Evolutionary conservation across 805 yeast genomes (phyloP).

Genomic region (Candida lessepsii): DNA sequence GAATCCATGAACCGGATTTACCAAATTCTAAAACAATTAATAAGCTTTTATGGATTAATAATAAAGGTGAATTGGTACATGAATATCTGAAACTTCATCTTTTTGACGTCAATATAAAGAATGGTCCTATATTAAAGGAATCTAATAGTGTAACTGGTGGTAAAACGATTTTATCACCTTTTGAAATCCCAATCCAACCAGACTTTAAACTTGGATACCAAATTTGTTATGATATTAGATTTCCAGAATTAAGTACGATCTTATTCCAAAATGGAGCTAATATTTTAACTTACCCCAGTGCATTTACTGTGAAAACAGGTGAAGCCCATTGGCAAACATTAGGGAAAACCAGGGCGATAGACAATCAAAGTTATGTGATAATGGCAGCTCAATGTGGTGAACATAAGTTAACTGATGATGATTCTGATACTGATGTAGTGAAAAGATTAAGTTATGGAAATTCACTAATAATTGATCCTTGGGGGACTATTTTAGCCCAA

Average conservation of each 20-base stretch:
- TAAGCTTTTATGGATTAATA: slow-evolving; percentile 67
- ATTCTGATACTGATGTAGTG: slow-evolving; percentile 14
- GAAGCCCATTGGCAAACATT: slow-evolving; percentile 84
- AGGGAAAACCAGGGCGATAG: slow-evolving; percentile 83
- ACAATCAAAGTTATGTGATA: slow-evolving; percentile 80
- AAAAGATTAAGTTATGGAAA: slow-evolving; percentile 83
- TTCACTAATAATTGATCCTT: slow-evolving; percentile 83
- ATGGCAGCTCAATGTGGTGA: slow-evolving; percentile 87
- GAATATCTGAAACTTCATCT: slow-evolving; percentile 84
- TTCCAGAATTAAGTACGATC: slow-evolving; percentile 74
- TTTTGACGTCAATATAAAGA: slow-evolving; percentile 80
- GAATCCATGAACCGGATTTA: slow-evolving; percentile 78
- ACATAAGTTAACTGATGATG: slow-evolving; percentile 51
- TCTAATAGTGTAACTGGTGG: slow-evolving; percentile 85
- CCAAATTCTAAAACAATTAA: slow-evolving; percentile 49
- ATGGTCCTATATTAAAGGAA: slow-evolving; percentile 81
- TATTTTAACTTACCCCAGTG: slow-evolving; percentile 80
- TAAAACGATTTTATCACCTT: slow-evolving; percentile 47
- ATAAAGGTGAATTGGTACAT: slow-evolving; percentile 61
- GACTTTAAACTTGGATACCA: slow-evolving; percentile 58
- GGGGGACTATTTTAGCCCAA: slow-evolving; percentile 76
- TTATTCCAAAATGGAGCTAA: slow-evolving; percentile 71
- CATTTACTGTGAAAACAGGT: slow-evolving; percentile 91
- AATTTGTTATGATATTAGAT: slow-evolving; percentile 84
- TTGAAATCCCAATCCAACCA: slow-evolving; percentile 41